Percentiles rank a stretch among this genome's conserved stretches.
Conservation (phyloP, 1,284 basidiomycete species). For the Puccinia novopanici region DNA sequence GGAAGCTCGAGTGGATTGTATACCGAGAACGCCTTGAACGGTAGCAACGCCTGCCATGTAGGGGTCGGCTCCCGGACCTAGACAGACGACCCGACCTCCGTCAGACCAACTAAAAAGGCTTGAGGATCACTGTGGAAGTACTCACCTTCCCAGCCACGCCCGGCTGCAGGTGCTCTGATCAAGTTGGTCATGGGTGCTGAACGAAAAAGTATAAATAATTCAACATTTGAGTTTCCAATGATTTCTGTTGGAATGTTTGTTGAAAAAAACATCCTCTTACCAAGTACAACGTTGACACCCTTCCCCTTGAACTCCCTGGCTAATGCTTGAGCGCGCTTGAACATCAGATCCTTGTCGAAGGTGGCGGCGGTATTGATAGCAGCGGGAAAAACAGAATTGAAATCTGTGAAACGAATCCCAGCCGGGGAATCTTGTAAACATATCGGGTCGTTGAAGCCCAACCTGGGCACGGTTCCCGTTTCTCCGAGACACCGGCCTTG, state of each 20-base stretch:
- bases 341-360: conserved; percentile 56
- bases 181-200: conserved; percentile 55
- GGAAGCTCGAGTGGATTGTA: conserved; percentile 57
- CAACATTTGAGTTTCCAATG: neutral
- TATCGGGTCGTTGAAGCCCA: conserved; percentile 55
- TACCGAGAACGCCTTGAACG: conserved; percentile 54
- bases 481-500: conserved; percentile 40
- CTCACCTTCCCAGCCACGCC: conserved; percentile 56
- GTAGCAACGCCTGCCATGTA: conserved; percentile 57
- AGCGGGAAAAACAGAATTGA: conserved; percentile 57
- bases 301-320: conserved; percentile 57
- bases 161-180: conserved; percentile 54
- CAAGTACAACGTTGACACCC: conserved; percentile 58
- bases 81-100: neutral
- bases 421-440: conserved; percentile 58
- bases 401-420: conserved; percentile 56
- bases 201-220: conserved; percentile 29
- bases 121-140: conserved; percentile 19
- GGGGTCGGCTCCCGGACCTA: conserved; percentile 51
- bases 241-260: neutral
- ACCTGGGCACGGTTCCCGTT: conserved; percentile 52
- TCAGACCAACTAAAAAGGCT: conserved; percentile 51
- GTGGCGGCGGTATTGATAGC: conserved; percentile 57
- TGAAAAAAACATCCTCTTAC: conserved; percentile 36
- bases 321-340: conserved; percentile 56